Conservation (phyloP, 768 basidiomycete species). For the Leccinum fibrillosum region DNA sequence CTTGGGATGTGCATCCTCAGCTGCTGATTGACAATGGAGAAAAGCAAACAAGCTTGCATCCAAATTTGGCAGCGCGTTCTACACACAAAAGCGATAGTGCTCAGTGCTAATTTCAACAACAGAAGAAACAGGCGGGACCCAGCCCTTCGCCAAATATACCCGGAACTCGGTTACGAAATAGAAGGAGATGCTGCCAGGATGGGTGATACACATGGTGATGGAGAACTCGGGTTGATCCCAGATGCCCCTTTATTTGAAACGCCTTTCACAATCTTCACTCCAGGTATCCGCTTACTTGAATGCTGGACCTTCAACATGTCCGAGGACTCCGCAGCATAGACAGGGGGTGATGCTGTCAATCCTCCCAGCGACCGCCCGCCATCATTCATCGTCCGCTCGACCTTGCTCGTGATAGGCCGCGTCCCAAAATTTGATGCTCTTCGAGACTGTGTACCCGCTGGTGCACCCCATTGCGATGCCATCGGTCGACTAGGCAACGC, state of each 20-base stretch:
- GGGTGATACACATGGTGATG: neutral
- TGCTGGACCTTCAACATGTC: constrained; percentile 10
- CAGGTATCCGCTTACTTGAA: constrained; percentile 28
- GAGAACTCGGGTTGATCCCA: constrained; percentile 3
- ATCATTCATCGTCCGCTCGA: constrained; percentile 2
- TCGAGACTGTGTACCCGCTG: neutral
- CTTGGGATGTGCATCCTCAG: neutral
- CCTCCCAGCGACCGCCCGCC: neutral
- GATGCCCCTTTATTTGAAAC: constrained; percentile 14
- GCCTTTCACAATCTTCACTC: constrained; percentile 31
- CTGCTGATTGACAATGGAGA: neutral
- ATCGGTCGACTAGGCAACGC: constrained; percentile 22
- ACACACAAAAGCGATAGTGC: neutral
- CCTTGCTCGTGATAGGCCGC: neutral
- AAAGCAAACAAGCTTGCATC: neutral
- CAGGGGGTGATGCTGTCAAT: neutral
- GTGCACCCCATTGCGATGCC: neutral
- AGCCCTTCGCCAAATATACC: neutral
- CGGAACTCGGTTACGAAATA: constrained; percentile 10
- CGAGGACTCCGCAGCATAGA: constrained; percentile 11
- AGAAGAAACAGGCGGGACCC: constrained; percentile 1
- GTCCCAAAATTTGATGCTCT: neutral
- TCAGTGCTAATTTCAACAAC: constrained; percentile 5
- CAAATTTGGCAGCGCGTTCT: neutral
- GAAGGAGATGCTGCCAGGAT: neutral